Percentiles rank a stretch among this genome's conserved stretches.
These are phyloP conservation scores for Alternaria rosae DNA, from an alignment of 2,329 filamentous ascomycete species.

Conservation along the genomic window DNA sequence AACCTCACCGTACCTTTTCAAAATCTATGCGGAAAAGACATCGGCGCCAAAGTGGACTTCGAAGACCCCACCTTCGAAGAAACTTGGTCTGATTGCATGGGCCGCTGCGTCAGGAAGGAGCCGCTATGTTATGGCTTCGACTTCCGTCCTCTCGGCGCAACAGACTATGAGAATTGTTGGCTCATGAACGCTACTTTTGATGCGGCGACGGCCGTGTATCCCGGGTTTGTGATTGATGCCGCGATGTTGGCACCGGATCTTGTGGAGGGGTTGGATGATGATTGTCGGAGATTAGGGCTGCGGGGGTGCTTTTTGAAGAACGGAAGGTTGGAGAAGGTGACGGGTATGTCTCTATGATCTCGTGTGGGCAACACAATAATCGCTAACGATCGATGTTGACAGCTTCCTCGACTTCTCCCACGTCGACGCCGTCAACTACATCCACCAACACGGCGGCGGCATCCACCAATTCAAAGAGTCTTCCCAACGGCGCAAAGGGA, in stretches of 20 bases:
- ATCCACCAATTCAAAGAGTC: background rate
- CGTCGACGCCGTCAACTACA: background rate
- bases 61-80: slow-evolving; percentile 1
- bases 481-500: background rate
- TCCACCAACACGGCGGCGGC: background rate
- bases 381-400: background rate
- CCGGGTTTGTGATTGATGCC: slow-evolving; percentile 1
- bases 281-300: background rate
- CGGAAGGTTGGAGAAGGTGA: background rate
- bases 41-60: slow-evolving; percentile 14
- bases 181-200: slow-evolving; percentile 13
- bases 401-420: background rate
- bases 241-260: slow-evolving; percentile 5
- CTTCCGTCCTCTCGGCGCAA: slow-evolving; percentile 5
- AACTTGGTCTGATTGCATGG: slow-evolving; percentile 8
- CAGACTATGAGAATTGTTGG: slow-evolving; percentile 8
- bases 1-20: slow-evolving; percentile 4
- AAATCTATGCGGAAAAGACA: slow-evolving; percentile 20
- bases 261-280: background rate
- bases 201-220: background rate
- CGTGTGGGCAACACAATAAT: background rate
- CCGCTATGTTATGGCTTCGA: slow-evolving; percentile 20
- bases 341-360: background rate
- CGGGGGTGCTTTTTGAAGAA: background rate
- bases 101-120: slow-evolving; percentile 12